Base-by-base conservation (phyloP, 305 asterid genomes). In the Petunia hybrid region DNA sequence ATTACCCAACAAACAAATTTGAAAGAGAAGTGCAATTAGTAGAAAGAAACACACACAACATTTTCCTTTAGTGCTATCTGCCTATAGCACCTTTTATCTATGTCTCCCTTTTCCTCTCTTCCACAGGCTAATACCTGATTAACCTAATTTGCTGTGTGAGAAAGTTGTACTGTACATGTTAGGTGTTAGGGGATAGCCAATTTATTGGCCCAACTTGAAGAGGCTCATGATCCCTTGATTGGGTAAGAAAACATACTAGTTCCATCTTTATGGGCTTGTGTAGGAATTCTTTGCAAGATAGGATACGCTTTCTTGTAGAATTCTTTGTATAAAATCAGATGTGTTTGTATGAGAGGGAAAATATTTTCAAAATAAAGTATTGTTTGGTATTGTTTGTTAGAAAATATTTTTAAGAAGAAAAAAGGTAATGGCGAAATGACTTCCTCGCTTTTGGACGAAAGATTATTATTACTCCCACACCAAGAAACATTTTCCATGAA, bases 161-260 rank as follows among this genome's bases (percentile, higher is more conserved):
- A 77, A 39, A 5, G 36, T 73, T 57, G 41, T 8, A 38, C 31
- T 39, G 40, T 45, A 14, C 56, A 71, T 71, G 39, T 46, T 46
- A 2, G 45, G 40, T 7, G 16, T 59, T 10, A 0, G 1, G 53
- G 16, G 16, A 56, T 46, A 31, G 56, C 62, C 36, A 36, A 78
- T 5, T 78, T 78, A 61, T 46, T 36, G 63, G 51, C 39, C 81
- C 80, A 59, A 16, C 75, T 6, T 31, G 48, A 35, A 48, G 31
- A 48, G 43, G 62, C 78, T 35, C 45, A 73, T 48, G 61, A 10
- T 71, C 51, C 43, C 43, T 31, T 31, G 46, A 5, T 46, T 69
- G 59, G 59, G 77, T 45, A 70, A 9, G 22, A 14, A 5, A 46
- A 10, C 77, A 51, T 8, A 45, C 45, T 22, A 22, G 59, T 70